phyloP scores from a whole-genome alignment of 306 rosid species.

The Cucumis sativus region DNA sequence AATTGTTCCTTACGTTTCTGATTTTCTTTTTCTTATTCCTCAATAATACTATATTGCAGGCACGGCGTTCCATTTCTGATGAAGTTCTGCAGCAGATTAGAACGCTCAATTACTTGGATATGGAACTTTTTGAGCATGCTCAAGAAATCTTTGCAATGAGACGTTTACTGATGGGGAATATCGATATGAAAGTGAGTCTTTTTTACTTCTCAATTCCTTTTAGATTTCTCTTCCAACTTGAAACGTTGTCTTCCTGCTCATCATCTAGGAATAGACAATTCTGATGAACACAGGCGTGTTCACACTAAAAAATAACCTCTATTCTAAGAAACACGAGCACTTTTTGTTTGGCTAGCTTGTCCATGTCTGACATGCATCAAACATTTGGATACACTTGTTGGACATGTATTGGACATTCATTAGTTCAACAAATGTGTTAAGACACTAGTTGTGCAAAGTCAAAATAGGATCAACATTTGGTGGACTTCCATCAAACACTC shows the following conservation, averaged over 20 bases:
- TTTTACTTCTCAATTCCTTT: neutral
- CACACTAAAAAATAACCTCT: neutral
- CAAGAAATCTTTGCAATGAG: slow-evolving; percentile 45
- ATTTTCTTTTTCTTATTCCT: neutral
- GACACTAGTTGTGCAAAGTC: too few relatives aligned
- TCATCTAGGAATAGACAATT: neutral
- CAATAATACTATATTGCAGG: slow-evolving; percentile 41
- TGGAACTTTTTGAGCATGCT: slow-evolving; percentile 74
- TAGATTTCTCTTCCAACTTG: neutral
- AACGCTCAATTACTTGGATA: slow-evolving; percentile 70
- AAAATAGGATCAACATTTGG: too few relatives aligned
- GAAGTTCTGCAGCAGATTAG: slow-evolving; percentile 46
- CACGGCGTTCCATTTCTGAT: slow-evolving; percentile 56
- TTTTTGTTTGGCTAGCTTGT: too few relatives aligned
- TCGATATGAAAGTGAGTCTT: slow-evolving; percentile 35
- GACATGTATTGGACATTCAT: too few relatives aligned
- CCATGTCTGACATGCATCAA: too few relatives aligned
- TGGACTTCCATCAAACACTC: too few relatives aligned
- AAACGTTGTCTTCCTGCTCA: neutral
- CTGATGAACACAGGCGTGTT: neutral
- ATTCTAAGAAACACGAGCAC: too few relatives aligned
- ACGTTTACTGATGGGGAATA: slow-evolving; percentile 25
- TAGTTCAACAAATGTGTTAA: too few relatives aligned
- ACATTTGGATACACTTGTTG: too few relatives aligned
- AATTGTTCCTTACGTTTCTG: too few relatives aligned